Base-by-base conservation (phyloP, 1,284 basidiomycete genomes). In the Cutaneotrichosporon arboriforme region DNA sequence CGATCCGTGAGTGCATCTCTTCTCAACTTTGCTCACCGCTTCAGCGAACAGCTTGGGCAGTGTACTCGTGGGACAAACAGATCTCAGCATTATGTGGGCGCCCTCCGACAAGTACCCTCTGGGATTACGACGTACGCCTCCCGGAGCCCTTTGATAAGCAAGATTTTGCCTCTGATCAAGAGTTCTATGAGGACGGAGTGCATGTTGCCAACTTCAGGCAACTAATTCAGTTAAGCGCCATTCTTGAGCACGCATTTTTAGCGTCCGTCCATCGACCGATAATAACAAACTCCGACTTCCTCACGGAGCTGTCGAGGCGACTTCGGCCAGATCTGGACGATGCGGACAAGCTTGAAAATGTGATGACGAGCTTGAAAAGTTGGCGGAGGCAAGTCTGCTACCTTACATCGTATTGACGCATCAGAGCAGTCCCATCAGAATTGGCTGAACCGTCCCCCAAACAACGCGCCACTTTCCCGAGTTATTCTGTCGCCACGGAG, bases 1-100 rank as follows among this genome's bases (percentile, higher is more conserved):
- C 44, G 55, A 31, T 47, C 47, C 5, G 55, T 57, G 23, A 8
- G 41, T 33, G 7, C 1, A 8, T 15, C 10, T 4, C 2, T 9
- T 9, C 3, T 7, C 14, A 1, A 9, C 9, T 1, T 22, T 46
- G 38, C 38, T 4, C n/a, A 22, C 31, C 15, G 18, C 22, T 10
- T 4, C 45, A 57, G 55, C 51, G 55, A 8, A 54, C 52, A 0
- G 51, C 52, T 1, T 57, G 55, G 55, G 52, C 55, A 7, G 48
- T 57, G n/a, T 57, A 57, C 39, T 38, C 37, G 1, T 52, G 52
- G 45, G 58, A 60, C 34, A 51, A 60, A 39, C 58, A 60, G 31
- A 40, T 60, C 2, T 39, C 55, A 1, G 47, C 55, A 4, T 46
- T 60, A 18, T 57, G 55, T 20, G 58, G 58, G 2, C 48, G 58